Percentiles rank a stretch among this genome's conserved stretches.
Evolutionary conservation across 208 protist species (phyloP).

Genomic region (Acanthamoeba rhysodes): DNA sequence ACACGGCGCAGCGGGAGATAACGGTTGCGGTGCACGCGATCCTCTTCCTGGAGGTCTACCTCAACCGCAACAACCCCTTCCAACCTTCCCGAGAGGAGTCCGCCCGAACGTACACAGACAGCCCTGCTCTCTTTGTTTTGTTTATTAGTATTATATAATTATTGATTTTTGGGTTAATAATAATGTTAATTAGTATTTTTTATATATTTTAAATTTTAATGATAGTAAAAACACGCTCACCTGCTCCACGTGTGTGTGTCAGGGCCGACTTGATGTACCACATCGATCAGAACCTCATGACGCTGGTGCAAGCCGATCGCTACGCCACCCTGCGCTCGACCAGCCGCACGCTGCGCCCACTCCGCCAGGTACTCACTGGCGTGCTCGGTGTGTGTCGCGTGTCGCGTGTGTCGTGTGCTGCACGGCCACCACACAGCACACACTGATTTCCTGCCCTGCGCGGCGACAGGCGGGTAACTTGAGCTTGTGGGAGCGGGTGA

Average conservation of each 20-base stretch:
- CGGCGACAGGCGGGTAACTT: background rate
- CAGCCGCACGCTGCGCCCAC: background rate
- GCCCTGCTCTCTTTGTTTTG: background rate
- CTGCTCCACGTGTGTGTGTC: background rate
- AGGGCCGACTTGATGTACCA: slow-evolving; percentile 19
- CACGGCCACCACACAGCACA: too few relatives aligned
- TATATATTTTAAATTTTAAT: too few relatives aligned
- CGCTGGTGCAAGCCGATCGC: slow-evolving; percentile 18
- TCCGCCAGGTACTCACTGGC: background rate
- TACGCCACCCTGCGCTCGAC: slow-evolving; percentile 6
- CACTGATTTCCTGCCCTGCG: background rate
- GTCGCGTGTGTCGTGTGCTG: too few relatives aligned
- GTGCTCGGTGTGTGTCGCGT: background rate
- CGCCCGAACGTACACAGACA: background rate
- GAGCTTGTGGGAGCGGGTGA: background rate
- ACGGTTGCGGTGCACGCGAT: background rate
- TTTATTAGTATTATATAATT: too few relatives aligned
- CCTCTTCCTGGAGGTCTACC: background rate
- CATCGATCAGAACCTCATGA: background rate
- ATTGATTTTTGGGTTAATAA: too few relatives aligned
- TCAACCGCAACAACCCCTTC: background rate
- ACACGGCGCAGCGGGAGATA: background rate
- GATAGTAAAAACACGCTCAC: too few relatives aligned
- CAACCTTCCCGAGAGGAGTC: background rate
- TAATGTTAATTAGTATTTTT: too few relatives aligned